These are phyloP conservation scores for Pythium myriotylum DNA, from an alignment of 352 stramenopile genomes.

Conservation along the genomic window DNA sequence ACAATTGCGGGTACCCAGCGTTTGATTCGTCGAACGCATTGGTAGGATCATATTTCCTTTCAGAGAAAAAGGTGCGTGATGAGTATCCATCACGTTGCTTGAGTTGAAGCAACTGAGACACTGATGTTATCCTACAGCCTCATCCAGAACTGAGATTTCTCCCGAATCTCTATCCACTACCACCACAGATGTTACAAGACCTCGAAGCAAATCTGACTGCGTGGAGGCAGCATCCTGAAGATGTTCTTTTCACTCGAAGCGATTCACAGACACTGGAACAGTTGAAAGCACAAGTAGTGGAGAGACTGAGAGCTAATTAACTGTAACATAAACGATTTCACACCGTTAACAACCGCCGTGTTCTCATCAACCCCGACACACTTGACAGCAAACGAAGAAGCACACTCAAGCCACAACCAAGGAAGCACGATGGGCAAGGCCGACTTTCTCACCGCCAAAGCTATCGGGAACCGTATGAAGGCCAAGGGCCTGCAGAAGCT, in stretches of 20 bases:
- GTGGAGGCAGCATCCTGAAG: constrained; percentile 32
- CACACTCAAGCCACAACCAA: background rate
- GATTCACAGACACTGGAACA: constrained; percentile 14
- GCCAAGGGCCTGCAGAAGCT: constrained; percentile 98
- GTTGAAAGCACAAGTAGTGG: constrained; percentile 27
- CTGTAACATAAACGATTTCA: constrained; percentile 21
- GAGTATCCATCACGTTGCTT: background rate
- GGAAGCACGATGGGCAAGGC: constrained; percentile 67
- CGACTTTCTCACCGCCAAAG: constrained; percentile 87
- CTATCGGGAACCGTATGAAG: constrained; percentile 89
- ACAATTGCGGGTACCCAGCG: constrained; percentile 61
- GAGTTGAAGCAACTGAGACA: no score
- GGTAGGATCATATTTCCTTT: constrained; percentile 66
- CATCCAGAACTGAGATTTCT: constrained; percentile 49
- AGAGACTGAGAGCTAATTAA: background rate
- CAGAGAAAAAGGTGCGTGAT: constrained; percentile 32
- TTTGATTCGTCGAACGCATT: constrained; percentile 47
- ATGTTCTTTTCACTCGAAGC: constrained; percentile 11
- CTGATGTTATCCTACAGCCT: constrained; percentile 23
- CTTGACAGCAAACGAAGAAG: background rate
- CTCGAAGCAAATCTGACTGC: constrained; percentile 38
- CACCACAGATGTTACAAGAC: constrained; percentile 62
- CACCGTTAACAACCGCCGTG: no score
- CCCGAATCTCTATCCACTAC: constrained; percentile 61
- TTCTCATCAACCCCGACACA: no score